Conservation (phyloP, 257 asterid species). For the Penstemon newberryi region DNA sequence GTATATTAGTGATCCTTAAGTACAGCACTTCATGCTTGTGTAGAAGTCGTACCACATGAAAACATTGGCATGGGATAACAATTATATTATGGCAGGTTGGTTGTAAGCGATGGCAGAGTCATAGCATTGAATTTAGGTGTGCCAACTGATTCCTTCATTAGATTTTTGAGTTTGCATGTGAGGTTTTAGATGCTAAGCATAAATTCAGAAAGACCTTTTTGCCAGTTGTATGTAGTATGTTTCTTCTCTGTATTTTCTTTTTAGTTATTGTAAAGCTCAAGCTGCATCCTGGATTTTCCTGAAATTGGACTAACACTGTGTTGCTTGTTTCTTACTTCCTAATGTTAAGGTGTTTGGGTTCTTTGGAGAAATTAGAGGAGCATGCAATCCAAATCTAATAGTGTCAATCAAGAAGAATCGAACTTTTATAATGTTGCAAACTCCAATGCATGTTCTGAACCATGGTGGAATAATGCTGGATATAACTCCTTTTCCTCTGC, state of each 20-base stretch:
- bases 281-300: not conserved
- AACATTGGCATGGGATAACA: not conserved
- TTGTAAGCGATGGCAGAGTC: not conserved
- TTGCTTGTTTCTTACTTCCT: constrained; percentile 22
- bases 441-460: constrained; percentile 44
- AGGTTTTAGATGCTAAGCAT: not conserved
- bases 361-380: constrained; percentile 31
- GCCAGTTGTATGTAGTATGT: too few species aligned
- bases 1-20: not conserved
- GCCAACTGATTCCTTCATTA: constrained; percentile 4
- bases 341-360: constrained; percentile 29
- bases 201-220: not conserved
- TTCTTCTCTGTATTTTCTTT: not conserved
- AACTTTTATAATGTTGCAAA: constrained; percentile 38
- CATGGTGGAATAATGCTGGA: constrained; percentile 56
- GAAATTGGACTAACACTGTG: constrained; percentile 10
- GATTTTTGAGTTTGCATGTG: constrained; percentile 13
- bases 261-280: not conserved
- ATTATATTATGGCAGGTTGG: not conserved
- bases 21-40: not conserved
- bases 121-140: not conserved
- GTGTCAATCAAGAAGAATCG: constrained; percentile 43
- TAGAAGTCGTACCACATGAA: not conserved
- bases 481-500: constrained; percentile 43
- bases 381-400: constrained; percentile 64